phyloP scores from a whole-genome alignment of 2,329 filamentous ascomycete species.

The Fusarium xylarioides region DNA sequence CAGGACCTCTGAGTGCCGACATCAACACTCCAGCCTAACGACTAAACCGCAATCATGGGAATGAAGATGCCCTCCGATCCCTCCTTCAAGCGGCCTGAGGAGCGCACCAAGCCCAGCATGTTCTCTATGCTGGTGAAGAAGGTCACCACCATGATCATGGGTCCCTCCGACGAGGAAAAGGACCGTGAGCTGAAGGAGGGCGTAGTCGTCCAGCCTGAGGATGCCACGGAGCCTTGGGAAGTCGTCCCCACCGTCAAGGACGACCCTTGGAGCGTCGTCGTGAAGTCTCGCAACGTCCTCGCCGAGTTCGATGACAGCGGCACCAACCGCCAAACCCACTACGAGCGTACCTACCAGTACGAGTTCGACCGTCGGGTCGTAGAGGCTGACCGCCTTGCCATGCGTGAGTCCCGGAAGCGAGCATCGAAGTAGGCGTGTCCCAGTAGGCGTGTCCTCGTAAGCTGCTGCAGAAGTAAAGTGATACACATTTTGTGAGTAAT shows the following conservation, averaged over 20 bases:
- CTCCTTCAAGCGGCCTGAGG: background rate
- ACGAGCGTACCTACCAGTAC: accelerated
- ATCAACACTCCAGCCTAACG: no score
- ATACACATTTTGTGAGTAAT: background rate
- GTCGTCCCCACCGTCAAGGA: background rate
- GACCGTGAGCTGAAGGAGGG: background rate
- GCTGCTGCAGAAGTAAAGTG: background rate
- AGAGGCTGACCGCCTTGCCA: accelerated
- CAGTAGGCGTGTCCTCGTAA: background rate
- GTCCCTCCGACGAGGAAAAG: background rate
- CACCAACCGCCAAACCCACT: accelerated
- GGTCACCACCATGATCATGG: background rate
- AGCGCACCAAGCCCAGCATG: background rate
- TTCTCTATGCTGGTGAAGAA: background rate
- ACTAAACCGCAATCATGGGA: background rate
- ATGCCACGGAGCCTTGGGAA: background rate
- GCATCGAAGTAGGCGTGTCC: background rate
- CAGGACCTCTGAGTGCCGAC: no score
- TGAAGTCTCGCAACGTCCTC: accelerated
- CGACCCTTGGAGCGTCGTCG: accelerated
- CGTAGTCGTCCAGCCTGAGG: background rate
- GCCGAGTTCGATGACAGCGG: background rate
- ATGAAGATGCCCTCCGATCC: background rate
- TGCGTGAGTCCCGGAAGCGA: background rate
- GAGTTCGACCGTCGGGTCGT: accelerated